Conservation (phyloP, 2,329 filamentous ascomycete species). For the Incumbomyces lentus region DNA sequence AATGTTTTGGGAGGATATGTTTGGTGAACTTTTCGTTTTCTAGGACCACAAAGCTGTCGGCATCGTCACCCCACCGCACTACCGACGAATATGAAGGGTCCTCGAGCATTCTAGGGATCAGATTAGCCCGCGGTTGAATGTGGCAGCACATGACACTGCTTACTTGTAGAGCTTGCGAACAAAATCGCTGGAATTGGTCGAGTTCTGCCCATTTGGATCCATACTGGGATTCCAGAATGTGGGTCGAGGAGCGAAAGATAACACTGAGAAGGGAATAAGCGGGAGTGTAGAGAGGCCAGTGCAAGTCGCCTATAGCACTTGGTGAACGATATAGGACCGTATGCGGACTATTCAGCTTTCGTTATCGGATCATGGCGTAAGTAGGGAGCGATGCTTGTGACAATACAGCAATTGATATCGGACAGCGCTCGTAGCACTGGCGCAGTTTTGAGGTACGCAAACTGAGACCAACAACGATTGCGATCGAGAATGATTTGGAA, state of each 20-base stretch:
- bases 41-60: constrained; percentile 91
- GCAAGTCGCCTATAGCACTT: neutral
- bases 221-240: neutral
- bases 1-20: constrained; percentile 91
- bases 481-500: too few species aligned
- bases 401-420: too few species aligned
- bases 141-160: constrained; percentile 24
- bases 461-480: too few species aligned
- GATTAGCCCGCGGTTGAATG: constrained; percentile 8
- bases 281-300: neutral
- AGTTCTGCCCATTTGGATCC: constrained; percentile 22
- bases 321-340: neutral
- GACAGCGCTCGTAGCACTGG: too few species aligned
- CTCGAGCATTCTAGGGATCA: constrained; percentile 69
- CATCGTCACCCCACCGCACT: constrained; percentile 89
- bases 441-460: too few species aligned
- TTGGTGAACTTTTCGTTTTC: constrained; percentile 99
- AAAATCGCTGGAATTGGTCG: constrained; percentile 91
- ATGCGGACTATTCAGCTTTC: constrained; percentile 3
- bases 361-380: constrained; percentile 4
- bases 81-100: constrained; percentile 86
- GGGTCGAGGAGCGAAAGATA: neutral
- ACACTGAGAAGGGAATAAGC: neutral
- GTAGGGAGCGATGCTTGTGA: too few species aligned
- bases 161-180: constrained; percentile 99